Evolutionary conservation across 371 early-diverging fungal genomes (phyloP).

Genomic region (Lichtheimia ramosa): DNA sequence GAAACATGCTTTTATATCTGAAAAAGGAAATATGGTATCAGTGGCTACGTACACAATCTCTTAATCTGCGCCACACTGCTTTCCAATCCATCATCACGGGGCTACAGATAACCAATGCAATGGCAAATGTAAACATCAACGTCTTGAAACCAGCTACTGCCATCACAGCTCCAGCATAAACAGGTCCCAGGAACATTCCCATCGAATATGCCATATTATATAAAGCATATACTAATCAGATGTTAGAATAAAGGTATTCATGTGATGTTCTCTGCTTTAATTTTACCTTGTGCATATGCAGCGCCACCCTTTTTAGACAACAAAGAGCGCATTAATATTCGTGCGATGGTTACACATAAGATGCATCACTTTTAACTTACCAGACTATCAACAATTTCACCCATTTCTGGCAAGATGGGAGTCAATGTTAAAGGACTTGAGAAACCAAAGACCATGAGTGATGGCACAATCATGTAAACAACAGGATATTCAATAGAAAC

Average conservation of each 20-base stretch:
- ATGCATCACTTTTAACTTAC: constrained; percentile 24
- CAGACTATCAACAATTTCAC: constrained; percentile 50
- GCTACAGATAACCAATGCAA: constrained; percentile 28
- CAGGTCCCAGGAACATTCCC: constrained; percentile 63
- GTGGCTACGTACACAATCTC: no score
- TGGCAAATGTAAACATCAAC: constrained; percentile 36
- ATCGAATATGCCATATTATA: constrained; percentile 59
- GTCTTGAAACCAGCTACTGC: constrained; percentile 30
- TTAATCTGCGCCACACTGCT: constrained; percentile 9
- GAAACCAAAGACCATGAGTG: constrained; percentile 56
- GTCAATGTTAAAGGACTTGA: constrained; percentile 59
- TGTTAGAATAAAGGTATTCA: neutral
- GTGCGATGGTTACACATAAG: constrained; percentile 24
- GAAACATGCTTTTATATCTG: no score
- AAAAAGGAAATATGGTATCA: no score
- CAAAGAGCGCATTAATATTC: constrained; percentile 11
- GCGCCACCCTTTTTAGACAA: constrained; percentile 35
- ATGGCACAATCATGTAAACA: constrained; percentile 47
- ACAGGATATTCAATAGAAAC: constrained; percentile 41
- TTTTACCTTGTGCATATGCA: constrained; percentile 52
- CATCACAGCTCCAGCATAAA: constrained; percentile 52
- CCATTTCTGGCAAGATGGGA: constrained; percentile 59
- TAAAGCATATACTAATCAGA: constrained; percentile 50
- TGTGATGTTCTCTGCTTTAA: neutral
- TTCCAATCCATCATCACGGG: constrained; percentile 48